Conservation (phyloP, 106 monocot species). For the Chionographis japonica region DNA sequence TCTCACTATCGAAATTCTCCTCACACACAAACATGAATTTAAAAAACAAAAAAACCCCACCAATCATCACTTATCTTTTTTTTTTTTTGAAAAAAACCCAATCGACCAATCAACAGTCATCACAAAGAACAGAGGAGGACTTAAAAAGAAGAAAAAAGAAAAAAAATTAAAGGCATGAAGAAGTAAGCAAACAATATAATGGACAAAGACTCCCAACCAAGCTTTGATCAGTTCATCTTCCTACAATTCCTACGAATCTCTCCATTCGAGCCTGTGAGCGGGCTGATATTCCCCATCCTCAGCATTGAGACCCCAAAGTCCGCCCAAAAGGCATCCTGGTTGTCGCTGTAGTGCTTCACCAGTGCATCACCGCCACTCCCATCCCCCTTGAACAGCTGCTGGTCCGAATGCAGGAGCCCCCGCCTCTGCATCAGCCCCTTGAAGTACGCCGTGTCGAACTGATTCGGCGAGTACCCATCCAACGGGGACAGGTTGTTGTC, state of each 20-base stretch:
- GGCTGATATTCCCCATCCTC: slow-evolving; percentile 20
- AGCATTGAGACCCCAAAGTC: neutral
- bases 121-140: too few relatives aligned
- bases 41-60: too few relatives aligned
- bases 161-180: too few relatives aligned
- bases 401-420: slow-evolving; percentile 35
- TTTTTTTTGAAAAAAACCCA: too few relatives aligned
- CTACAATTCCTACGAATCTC: slow-evolving; percentile 22
- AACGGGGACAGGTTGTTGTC: slow-evolving; percentile 15
- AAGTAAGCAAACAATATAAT: too few relatives aligned
- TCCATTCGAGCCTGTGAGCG: slow-evolving; percentile 15
- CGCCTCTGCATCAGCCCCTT: slow-evolving; percentile 11
- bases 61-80: too few relatives aligned
- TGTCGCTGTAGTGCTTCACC: slow-evolving; percentile 16
- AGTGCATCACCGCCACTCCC: slow-evolving; percentile 13
- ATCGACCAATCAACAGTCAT: too few relatives aligned
- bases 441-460: slow-evolving; percentile 27
- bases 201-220: too few relatives aligned
- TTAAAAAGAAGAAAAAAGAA: too few relatives aligned
- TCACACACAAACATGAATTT: too few relatives aligned
- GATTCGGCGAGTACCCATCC: slow-evolving; percentile 14
- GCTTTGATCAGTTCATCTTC: slow-evolving; percentile 1
- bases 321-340: slow-evolving; percentile 12
- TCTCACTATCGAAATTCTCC: too few relatives aligned
- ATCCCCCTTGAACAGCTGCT: slow-evolving; percentile 33